These are phyloP conservation scores for Pisolithus marmoratus DNA, from an alignment of 768 basidiomycete genomes.

Conservation along the genomic window DNA sequence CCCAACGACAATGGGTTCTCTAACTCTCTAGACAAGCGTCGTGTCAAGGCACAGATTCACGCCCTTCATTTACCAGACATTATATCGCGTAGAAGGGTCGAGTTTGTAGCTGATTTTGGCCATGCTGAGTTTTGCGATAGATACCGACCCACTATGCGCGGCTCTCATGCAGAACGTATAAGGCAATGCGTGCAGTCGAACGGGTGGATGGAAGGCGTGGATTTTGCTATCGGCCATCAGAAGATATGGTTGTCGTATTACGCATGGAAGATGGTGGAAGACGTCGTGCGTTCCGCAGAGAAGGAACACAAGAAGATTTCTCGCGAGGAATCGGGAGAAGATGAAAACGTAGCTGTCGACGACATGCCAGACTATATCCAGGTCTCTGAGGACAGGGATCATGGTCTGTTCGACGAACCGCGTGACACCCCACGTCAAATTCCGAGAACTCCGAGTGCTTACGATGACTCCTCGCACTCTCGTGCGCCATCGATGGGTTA, in stretches of 20 bases:
- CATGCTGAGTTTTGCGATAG: constrained; percentile 47
- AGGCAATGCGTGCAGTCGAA: constrained; percentile 44
- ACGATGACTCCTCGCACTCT: constrained; percentile 18
- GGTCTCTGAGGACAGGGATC: constrained; percentile 22
- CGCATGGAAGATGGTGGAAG: constrained; percentile 60
- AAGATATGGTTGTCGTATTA: constrained; percentile 51
- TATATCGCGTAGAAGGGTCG: constrained; percentile 42
- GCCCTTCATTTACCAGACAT: constrained; percentile 49
- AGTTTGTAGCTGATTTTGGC: constrained; percentile 47
- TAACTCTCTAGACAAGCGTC: constrained; percentile 59
- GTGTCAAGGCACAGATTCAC: constrained; percentile 53
- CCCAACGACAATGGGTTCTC: constrained; percentile 61
- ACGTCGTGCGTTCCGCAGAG: constrained; percentile 45
- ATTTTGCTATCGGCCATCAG: constrained; percentile 48
- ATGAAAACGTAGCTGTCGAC: constrained; percentile 37
- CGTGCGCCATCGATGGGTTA: constrained; percentile 20
- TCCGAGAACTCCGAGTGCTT: constrained; percentile 20
- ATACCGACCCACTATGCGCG: constrained; percentile 46
- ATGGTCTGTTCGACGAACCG: constrained; percentile 29
- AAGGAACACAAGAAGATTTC: constrained; percentile 40
- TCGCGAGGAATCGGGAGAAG: constrained; percentile 39
- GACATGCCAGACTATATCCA: constrained; percentile 39
- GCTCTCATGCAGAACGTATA: constrained; percentile 42
- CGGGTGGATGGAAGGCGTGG: constrained; percentile 49
- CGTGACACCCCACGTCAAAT: constrained; percentile 24